phyloP scores from a whole-genome alignment of 352 stramenopile species.

The Phytophthora sojae region DNA sequence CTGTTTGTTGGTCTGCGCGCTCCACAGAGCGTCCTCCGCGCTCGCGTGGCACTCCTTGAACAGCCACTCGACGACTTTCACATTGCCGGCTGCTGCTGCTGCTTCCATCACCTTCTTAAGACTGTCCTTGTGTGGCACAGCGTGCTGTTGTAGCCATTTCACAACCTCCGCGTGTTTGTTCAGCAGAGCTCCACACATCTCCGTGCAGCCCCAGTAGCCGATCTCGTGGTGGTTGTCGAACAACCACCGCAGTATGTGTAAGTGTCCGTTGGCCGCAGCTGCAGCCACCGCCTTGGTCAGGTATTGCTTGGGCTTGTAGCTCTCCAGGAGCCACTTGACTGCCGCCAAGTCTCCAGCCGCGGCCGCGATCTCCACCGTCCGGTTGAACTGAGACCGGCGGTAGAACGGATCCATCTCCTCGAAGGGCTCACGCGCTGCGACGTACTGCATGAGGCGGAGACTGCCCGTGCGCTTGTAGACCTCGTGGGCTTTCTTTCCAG shows the following conservation, averaged over 20 bases:
- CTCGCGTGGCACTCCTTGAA: slow-evolving; percentile 22
- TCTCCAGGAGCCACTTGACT: slow-evolving; percentile 31
- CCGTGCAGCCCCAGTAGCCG: slow-evolving; percentile 38
- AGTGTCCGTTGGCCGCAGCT: slow-evolving; percentile 33
- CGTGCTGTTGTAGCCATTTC: slow-evolving; percentile 37
- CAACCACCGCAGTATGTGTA: slow-evolving; percentile 38
- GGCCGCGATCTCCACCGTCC: slow-evolving; percentile 24
- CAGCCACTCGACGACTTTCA: slow-evolving; percentile 44
- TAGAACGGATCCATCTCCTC: slow-evolving; percentile 38
- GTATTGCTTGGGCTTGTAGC: slow-evolving; percentile 26
- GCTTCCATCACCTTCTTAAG: slow-evolving; percentile 51
- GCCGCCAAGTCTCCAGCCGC: slow-evolving; percentile 27
- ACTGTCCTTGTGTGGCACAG: slow-evolving; percentile 26
- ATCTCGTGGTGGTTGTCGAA: slow-evolving; percentile 30
- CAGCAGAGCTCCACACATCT: slow-evolving; percentile 40
- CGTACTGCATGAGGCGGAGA: slow-evolving; percentile 38
- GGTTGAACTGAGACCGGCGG: slow-evolving; percentile 32
- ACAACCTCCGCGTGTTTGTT: slow-evolving; percentile 33
- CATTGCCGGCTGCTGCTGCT: slow-evolving; percentile 34
- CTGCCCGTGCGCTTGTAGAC: slow-evolving; percentile 32
- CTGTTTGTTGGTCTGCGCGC: slow-evolving; percentile 31
- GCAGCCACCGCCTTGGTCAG: slow-evolving; percentile 33
- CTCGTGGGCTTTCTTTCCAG: slow-evolving; percentile 19
- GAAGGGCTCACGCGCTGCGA: slow-evolving; percentile 30
- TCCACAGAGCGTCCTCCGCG: slow-evolving; percentile 35